Conservation (phyloP, 2,329 filamentous ascomycete species). For the Orbilia oligospora region DNA sequence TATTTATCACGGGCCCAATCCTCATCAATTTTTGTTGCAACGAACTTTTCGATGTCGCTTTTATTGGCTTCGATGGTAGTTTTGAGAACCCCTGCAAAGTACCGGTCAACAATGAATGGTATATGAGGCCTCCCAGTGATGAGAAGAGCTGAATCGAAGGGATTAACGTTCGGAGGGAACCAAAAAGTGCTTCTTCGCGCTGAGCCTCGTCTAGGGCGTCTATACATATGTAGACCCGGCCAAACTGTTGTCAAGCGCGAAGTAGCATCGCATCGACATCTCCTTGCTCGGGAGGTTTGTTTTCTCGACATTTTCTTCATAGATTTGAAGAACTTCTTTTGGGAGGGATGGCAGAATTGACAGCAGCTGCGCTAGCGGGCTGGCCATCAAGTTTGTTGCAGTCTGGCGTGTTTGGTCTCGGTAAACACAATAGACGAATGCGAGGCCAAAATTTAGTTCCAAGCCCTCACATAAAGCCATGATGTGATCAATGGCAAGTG, state of each 20-base stretch:
- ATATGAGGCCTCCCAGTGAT: conserved; percentile 39
- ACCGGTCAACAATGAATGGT: conserved; percentile 24
- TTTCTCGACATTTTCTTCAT: conserved; percentile 8
- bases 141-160: conserved; percentile 25
- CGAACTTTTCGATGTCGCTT: conserved; percentile 35
- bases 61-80: conserved; percentile 38
- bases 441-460: conserved; percentile 20
- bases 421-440: conserved; percentile 36
- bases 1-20: conserved; percentile 21
- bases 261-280: conserved; percentile 21
- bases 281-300: conserved; percentile 18
- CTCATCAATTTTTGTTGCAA: conserved; percentile 32
- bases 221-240: conserved; percentile 29
- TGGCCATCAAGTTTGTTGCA: background rate
- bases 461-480: background rate
- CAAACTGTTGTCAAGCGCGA: conserved; percentile 3
- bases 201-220: conserved; percentile 38
- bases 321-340: conserved; percentile 18
- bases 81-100: conserved; percentile 13
- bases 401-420: conserved; percentile 25
- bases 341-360: conserved; percentile 12
- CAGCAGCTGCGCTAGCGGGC: conserved; percentile 13
- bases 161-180: conserved; percentile 20
- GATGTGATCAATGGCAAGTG: no score
- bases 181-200: conserved; percentile 11